Evolutionary conservation across 495 filamentous ascomycete genomes (phyloP).

Genomic region (Xylaria telfairii): DNA sequence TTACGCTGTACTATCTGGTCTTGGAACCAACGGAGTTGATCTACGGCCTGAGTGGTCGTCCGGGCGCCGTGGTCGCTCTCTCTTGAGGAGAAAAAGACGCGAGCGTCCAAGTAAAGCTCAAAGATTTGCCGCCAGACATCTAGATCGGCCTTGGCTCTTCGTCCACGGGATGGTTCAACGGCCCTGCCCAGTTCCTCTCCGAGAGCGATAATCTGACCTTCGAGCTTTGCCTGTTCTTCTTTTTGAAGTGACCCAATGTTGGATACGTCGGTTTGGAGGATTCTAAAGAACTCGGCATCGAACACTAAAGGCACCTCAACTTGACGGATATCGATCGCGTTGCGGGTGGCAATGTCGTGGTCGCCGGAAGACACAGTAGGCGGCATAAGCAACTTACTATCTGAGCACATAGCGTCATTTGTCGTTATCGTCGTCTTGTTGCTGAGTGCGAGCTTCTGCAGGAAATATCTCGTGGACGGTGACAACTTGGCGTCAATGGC

Average conservation of each 20-base stretch:
- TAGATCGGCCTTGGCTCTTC: slow-evolving; percentile 64
- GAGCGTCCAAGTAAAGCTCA: slow-evolving; percentile 68
- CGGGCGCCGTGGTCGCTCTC: slow-evolving; percentile 66
- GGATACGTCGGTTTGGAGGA: slow-evolving; percentile 65
- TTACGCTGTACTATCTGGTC: slow-evolving; percentile 59
- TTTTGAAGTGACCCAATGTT: slow-evolving; percentile 65
- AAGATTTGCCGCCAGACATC: slow-evolving; percentile 77
- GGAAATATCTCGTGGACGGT: slow-evolving; percentile 56
- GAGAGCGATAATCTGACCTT: slow-evolving; percentile 58
- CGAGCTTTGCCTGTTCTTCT: slow-evolving; percentile 61
- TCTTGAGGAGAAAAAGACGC: slow-evolving; percentile 74
- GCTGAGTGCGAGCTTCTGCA: slow-evolving; percentile 55
- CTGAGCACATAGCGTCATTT: background rate
- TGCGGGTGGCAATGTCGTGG: background rate
- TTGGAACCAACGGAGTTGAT: slow-evolving; percentile 65
- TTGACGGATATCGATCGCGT: slow-evolving; percentile 35
- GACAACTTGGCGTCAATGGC: slow-evolving; percentile 62
- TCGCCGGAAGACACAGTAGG: background rate
- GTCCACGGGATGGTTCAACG: slow-evolving; percentile 59
- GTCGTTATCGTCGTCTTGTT: background rate
- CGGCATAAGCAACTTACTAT: background rate
- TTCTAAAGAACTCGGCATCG: slow-evolving; percentile 71
- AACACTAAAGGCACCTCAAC: slow-evolving; percentile 70
- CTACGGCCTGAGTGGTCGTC: slow-evolving; percentile 56
- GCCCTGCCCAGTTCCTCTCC: slow-evolving; percentile 62